These are phyloP conservation scores for Aspergillus heteromorphus DNA, from an alignment of 495 filamentous ascomycete species.

Conservation along the genomic window DNA sequence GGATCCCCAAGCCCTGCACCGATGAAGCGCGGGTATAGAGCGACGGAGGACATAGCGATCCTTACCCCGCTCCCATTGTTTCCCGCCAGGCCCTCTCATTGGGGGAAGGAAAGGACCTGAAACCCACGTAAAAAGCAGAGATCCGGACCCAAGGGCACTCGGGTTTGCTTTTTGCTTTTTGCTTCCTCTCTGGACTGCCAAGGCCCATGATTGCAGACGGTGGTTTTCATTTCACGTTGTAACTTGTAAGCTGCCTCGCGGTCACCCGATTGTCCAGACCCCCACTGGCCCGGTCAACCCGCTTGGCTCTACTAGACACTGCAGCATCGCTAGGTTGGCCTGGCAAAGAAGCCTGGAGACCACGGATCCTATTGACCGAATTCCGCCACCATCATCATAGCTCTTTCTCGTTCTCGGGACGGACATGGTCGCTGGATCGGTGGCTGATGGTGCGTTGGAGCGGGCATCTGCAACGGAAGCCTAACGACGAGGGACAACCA, in stretches of 20 bases:
- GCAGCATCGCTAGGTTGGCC: constrained; percentile 8
- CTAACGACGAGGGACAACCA: background rate
- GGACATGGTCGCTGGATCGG: background rate
- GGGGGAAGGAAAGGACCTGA: constrained; percentile 1
- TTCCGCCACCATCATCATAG: constrained; percentile 5
- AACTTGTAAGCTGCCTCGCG: constrained; percentile 28
- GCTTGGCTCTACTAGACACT: constrained; percentile 21
- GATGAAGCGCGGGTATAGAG: background rate
- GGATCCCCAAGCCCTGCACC: background rate
- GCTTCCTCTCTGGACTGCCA: constrained; percentile 13
- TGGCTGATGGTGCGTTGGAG: background rate
- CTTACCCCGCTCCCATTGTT: constrained; percentile 13
- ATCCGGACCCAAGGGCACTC: background rate
- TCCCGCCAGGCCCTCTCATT: constrained; percentile 10
- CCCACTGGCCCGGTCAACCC: constrained; percentile 8
- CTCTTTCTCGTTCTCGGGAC: background rate
- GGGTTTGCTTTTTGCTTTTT: constrained; percentile 11
- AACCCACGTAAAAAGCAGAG: background rate
- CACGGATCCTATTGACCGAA: background rate
- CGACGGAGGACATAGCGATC: background rate
- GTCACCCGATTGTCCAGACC: constrained; percentile 27
- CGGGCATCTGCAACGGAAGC: background rate
- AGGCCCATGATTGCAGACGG: constrained; percentile 17
- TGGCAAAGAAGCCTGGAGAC: background rate
- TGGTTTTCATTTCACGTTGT: constrained; percentile 17